Evolutionary conservation across 495 filamentous ascomycete species (phyloP).

Genomic region (Xylaria acuta): DNA sequence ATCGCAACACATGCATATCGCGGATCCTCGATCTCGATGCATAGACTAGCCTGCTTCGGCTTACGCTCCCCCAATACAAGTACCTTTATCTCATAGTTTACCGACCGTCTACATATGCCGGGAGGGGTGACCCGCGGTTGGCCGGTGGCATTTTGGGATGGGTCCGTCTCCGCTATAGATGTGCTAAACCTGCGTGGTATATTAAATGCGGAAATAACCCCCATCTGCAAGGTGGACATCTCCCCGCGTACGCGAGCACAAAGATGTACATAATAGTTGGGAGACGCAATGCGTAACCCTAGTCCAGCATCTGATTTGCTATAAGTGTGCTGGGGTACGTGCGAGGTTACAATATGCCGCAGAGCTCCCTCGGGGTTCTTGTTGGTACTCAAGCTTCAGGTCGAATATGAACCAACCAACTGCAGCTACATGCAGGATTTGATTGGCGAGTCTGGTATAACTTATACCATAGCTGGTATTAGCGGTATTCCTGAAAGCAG

Average conservation of each 20-base stretch:
- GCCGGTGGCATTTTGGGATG: not conserved
- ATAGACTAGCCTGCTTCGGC: no score
- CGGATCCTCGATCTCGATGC: no score
- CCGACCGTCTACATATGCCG: no score
- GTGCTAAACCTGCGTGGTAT: constrained; percentile 10
- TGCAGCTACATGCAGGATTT: constrained; percentile 11
- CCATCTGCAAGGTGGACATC: not conserved
- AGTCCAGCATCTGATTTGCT: not conserved
- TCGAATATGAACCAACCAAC: not conserved
- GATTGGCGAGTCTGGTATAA: not conserved
- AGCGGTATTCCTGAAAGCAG: not conserved
- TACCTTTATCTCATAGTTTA: no score
- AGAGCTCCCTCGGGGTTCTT: not conserved
- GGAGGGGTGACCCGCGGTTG: not conserved
- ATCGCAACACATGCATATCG: no score
- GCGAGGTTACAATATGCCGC: not conserved
- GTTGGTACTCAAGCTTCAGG: not conserved
- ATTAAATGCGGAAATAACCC: not conserved
- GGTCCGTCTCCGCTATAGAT: not conserved
- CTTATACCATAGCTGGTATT: not conserved
- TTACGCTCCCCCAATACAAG: no score
- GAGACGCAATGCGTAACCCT: not conserved
- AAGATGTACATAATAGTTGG: not conserved
- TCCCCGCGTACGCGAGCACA: not conserved
- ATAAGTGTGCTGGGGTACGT: not conserved